Evolutionary conservation across 148 eudicot species (phyloP).

Genomic region (Euryodendron excelsum): DNA sequence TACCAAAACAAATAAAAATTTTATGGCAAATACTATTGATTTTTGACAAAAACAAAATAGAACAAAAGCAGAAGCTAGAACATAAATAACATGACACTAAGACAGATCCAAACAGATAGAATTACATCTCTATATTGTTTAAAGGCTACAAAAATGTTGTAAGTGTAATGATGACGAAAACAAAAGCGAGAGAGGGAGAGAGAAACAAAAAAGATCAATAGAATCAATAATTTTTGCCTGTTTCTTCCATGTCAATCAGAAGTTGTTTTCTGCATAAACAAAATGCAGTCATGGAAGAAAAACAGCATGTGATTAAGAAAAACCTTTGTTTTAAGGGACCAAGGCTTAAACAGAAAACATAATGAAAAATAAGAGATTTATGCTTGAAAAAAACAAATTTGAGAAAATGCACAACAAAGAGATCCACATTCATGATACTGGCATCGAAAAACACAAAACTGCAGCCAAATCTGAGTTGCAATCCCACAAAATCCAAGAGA

Average conservation of each 20-base stretch:
- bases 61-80: not conserved
- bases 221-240: not conserved
- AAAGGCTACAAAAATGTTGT: not conserved
- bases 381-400: not conserved
- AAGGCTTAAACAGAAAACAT: not conserved
- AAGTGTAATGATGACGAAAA: not conserved
- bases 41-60: not conserved
- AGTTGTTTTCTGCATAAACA: not conserved
- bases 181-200: no score
- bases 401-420: not conserved
- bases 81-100: not conserved
- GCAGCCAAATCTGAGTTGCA: not conserved
- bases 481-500: not conserved
- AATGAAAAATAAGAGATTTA: not conserved
- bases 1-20: not conserved
- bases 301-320: not conserved
- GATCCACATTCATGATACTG: not conserved
- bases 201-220: not conserved
- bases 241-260: not conserved
- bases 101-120: not conserved
- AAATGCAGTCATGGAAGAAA: not conserved
- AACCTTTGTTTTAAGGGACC: not conserved
- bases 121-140: not conserved
- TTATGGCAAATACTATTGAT: not conserved
- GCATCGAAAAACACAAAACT: not conserved